Conservation (phyloP, 2,329 filamentous ascomycete species). For the Colletotrichum sp. region DNA sequence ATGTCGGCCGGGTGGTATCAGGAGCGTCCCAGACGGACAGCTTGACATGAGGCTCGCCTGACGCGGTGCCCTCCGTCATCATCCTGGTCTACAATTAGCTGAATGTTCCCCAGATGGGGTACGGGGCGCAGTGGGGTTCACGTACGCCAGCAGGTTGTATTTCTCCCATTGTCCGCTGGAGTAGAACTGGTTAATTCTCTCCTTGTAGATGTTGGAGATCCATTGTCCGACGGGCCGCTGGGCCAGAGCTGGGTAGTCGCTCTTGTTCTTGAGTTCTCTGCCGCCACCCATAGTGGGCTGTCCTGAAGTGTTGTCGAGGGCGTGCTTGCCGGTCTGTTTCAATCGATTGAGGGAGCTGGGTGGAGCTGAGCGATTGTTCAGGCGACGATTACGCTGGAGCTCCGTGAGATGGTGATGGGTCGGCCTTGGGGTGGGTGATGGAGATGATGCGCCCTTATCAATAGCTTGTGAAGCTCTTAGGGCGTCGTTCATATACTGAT, state of each 20-base stretch:
- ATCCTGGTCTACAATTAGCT: constrained; percentile 54
- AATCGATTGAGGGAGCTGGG: constrained; percentile 11
- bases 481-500: constrained; percentile 12
- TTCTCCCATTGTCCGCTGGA: constrained; percentile 78
- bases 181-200: constrained; percentile 83
- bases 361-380: constrained; percentile 42
- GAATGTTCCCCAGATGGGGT: not conserved
- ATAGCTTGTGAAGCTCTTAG: not conserved
- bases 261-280: constrained; percentile 45
- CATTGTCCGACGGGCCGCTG: constrained; percentile 71
- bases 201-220: constrained; percentile 84
- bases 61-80: constrained; percentile 70
- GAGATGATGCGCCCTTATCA: not conserved
- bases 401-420: constrained; percentile 8
- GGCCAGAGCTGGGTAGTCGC: constrained; percentile 58
- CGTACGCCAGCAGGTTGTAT: constrained; percentile 75
- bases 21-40: constrained; percentile 88
- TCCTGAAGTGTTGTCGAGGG: not conserved
- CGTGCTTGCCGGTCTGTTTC: constrained; percentile 1
- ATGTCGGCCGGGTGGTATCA: constrained; percentile 78
- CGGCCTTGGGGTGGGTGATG: not conserved
- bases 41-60: constrained; percentile 78
- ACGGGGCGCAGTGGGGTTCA: constrained; percentile 20
- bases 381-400: constrained; percentile 13
- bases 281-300: constrained; percentile 56